Percentiles rank a stretch among this genome's conserved stretches.
These are phyloP conservation scores for Spencermartinsiella ligniputridi DNA, from an alignment of 1,139 yeast genomes.

Conservation along the genomic window DNA sequence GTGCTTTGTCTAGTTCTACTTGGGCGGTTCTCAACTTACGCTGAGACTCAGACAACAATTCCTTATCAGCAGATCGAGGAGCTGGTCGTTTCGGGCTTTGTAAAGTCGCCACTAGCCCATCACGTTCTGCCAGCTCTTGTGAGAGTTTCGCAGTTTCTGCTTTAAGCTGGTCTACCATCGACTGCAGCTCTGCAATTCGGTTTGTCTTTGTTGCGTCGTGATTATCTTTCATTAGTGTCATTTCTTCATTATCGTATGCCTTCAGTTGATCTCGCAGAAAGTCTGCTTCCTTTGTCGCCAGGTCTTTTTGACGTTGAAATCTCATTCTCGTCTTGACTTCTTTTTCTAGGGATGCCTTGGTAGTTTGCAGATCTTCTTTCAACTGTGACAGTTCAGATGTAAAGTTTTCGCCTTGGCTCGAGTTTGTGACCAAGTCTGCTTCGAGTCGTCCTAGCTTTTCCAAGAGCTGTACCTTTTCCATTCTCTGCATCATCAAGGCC, in stretches of 20 bases:
- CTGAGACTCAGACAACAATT: constrained; percentile 33
- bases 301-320: constrained; percentile 49
- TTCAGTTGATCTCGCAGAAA: constrained; percentile 49
- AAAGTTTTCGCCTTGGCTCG: constrained; percentile 28
- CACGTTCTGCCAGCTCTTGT: constrained; percentile 34
- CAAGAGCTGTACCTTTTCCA: constrained; percentile 31
- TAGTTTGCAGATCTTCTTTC: constrained; percentile 35
- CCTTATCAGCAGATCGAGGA: constrained; percentile 12
- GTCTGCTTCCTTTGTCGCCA: constrained; percentile 59
- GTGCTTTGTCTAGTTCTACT: constrained; percentile 24
- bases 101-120: constrained; percentile 26
- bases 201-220: constrained; percentile 24
- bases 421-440: constrained; percentile 29
- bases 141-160: constrained; percentile 47
- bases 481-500: constrained; percentile 30
- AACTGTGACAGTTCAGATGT: constrained; percentile 30
- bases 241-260: constrained; percentile 34
- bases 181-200: constrained; percentile 44
- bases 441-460: constrained; percentile 34
- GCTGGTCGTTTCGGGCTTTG: constrained; percentile 24
- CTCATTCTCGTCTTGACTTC: constrained; percentile 39
- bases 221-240: constrained; percentile 2
- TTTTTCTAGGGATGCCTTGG: constrained; percentile 31
- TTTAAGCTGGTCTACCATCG: constrained; percentile 54
- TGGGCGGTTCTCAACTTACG: constrained; percentile 31